phyloP scores from a whole-genome alignment of 805 yeast species.

The Teunomyces gatunensis region DNA sequence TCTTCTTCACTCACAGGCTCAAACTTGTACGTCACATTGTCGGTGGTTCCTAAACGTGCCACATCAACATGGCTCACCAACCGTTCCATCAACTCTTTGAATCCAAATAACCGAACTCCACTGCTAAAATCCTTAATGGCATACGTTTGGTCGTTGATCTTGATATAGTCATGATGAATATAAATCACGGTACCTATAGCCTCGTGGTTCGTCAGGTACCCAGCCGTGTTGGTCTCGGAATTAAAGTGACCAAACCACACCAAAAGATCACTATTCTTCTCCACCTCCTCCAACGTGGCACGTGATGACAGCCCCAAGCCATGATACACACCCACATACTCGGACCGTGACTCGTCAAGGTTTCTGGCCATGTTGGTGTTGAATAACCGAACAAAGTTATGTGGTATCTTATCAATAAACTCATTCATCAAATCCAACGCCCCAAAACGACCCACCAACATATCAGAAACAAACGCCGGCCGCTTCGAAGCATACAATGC shows the following conservation, averaged over 20 bases:
- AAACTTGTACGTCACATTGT: slow-evolving; percentile 17
- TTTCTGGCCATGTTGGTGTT: slow-evolving; percentile 68
- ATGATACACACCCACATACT: slow-evolving; percentile 69
- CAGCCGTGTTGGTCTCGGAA: slow-evolving; percentile 30
- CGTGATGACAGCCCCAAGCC: slow-evolving; percentile 49
- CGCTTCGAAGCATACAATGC: slow-evolving; percentile 49
- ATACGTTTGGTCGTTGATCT: slow-evolving; percentile 29
- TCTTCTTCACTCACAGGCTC: slow-evolving; percentile 9
- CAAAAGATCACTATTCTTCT: slow-evolving; percentile 60
- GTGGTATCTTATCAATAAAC: slow-evolving; percentile 24
- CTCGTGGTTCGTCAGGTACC: slow-evolving; percentile 18
- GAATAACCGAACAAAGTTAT: slow-evolving; percentile 44
- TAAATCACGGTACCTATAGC: slow-evolving; percentile 29
- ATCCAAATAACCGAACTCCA: slow-evolving; percentile 25
- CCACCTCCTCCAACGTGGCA: slow-evolving; percentile 19
- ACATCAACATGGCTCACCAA: slow-evolving; percentile 15
- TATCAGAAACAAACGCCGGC: slow-evolving; percentile 73
- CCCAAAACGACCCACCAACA: slow-evolving; percentile 62
- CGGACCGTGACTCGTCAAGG: slow-evolving; percentile 64
- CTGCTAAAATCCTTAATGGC: slow-evolving; percentile 17
- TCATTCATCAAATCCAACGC: slow-evolving; percentile 43
- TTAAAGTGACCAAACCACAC: slow-evolving; percentile 65
- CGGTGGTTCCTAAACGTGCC: background rate
- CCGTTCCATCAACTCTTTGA: slow-evolving; percentile 31
- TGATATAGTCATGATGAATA: slow-evolving; percentile 42